Percentiles rank a stretch among this genome's conserved stretches.
Conservation (phyloP, 1,139 yeast species). For the Taphrina communis region DNA sequence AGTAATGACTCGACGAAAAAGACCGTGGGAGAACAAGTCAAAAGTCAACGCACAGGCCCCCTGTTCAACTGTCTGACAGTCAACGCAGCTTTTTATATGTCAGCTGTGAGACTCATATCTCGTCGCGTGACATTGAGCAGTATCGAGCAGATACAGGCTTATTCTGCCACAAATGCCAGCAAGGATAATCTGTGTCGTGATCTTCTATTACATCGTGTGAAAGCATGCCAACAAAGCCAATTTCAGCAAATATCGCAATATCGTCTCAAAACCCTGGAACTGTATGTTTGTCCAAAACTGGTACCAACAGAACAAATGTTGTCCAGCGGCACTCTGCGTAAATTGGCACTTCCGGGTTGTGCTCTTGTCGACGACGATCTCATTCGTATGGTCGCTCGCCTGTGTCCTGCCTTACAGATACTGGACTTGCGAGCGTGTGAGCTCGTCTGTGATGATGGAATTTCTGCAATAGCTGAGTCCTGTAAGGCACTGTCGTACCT, state of each 20-base stretch:
- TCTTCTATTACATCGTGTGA: conserved; percentile 25
- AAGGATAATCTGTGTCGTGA: conserved; percentile 32
- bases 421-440: conserved; percentile 89
- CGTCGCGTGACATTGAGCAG: conserved; percentile 10
- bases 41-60: conserved; percentile 4
- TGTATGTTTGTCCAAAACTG: conserved; percentile 80
- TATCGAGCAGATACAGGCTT: not conserved
- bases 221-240: conserved; percentile 13
- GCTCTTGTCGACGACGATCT: conserved; percentile 66
- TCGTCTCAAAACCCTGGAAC: conserved; percentile 69
- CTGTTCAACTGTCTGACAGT: conserved; percentile 33
- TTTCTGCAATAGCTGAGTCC: conserved; percentile 65
- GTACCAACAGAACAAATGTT: conserved; percentile 62
- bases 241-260: conserved; percentile 25
- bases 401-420: conserved; percentile 65
- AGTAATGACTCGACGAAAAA: not conserved
- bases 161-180: conserved; percentile 1
- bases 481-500: conserved; percentile 64
- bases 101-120: conserved; percentile 17
- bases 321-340: conserved; percentile 56
- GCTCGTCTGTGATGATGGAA: conserved; percentile 72
- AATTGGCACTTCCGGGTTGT: conserved; percentile 74
- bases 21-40: not conserved
- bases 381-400: conserved; percentile 59
- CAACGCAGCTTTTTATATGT: conserved; percentile 8